A percentile compares a stretch with the other conserved stretches of the same genome.
Evolutionary conservation across 495 filamentous ascomycete genomes (phyloP).

Genomic region (Talaromyces thailandensis): DNA sequence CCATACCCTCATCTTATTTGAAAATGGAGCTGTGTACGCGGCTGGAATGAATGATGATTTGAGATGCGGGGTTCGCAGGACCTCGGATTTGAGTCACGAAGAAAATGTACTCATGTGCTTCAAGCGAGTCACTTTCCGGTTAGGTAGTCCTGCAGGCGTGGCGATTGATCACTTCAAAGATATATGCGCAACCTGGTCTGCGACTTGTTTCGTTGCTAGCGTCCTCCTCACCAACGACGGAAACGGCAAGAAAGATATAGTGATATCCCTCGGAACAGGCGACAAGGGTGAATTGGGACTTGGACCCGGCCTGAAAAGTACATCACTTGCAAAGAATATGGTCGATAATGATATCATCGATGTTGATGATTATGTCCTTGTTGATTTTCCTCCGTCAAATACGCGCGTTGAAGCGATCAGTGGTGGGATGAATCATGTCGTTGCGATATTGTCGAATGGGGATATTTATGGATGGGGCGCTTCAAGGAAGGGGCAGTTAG

Average conservation of each 20-base stretch:
- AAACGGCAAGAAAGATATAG: conserved; percentile 37
- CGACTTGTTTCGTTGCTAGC: conserved; percentile 42
- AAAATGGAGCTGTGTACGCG: conserved; percentile 48
- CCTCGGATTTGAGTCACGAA: background rate
- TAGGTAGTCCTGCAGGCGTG: background rate
- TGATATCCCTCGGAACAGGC: conserved; percentile 49
- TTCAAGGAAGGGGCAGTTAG: conserved; percentile 76
- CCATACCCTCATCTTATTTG: conserved; percentile 66
- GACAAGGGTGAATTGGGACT: conserved; percentile 65
- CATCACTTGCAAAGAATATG: background rate
- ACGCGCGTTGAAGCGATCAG: conserved; percentile 47
- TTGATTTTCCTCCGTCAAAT: conserved; percentile 50
- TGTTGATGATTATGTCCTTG: conserved; percentile 22
- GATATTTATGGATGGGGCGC: conserved; percentile 83
- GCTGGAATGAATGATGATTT: conserved; percentile 52
- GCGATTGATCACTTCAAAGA: conserved; percentile 18
- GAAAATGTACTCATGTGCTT: conserved; percentile 14
- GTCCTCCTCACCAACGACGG: background rate
- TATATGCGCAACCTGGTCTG: conserved; percentile 69
- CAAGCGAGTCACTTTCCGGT: conserved; percentile 15
- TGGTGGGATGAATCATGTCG: conserved; percentile 68
- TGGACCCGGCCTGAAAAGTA: conserved; percentile 23
- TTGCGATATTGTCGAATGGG: conserved; percentile 64
- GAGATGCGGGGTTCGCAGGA: conserved; percentile 19
- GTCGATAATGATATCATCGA: background rate